Evolutionary conservation across 345 rosid species (phyloP).

Genomic region (Gossypium longicalyx): DNA sequence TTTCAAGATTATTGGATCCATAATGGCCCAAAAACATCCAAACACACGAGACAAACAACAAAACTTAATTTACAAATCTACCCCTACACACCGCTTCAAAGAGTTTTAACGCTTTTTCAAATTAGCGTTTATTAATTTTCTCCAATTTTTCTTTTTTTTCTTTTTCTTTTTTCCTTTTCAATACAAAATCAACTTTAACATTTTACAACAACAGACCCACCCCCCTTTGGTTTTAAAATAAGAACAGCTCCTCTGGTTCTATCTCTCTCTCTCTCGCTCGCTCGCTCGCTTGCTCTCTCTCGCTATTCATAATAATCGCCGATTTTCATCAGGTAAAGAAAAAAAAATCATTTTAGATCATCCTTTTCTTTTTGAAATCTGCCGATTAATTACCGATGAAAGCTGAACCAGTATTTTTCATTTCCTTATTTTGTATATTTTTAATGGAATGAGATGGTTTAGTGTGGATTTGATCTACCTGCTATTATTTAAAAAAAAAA

Average conservation of each 20-base stretch:
- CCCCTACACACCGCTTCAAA: conserved; percentile 17
- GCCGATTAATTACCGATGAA: not conserved
- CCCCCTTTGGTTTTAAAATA: not conserved
- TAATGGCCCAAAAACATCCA: conserved; percentile 11
- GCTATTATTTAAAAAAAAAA: too few species aligned
- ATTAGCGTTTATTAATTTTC: not conserved
- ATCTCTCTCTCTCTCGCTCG: not conserved
- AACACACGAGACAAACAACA: not conserved
- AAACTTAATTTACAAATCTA: conserved; percentile 20
- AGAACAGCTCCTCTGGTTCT: not conserved
- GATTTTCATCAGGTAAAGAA: conserved; percentile 7
- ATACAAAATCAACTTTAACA: conserved; percentile 1
- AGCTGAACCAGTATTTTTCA: not conserved
- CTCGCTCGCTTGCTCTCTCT: not conserved
- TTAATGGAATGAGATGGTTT: not conserved
- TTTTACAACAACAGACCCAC: not conserved
- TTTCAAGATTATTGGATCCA: not conserved
- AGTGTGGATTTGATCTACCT: conserved; percentile 17
- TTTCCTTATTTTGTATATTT: not conserved
- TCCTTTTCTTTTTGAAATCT: not conserved
- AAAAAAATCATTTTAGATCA: not conserved
- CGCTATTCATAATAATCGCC: not conserved
- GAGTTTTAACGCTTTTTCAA: not conserved
- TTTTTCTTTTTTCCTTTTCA: not conserved
- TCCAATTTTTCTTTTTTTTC: not conserved